A percentile compares a stretch with the other conserved stretches of the same genome.
Conservation (phyloP, 2,329 filamentous ascomycete species). For the Neofusicoccum ribis region DNA sequence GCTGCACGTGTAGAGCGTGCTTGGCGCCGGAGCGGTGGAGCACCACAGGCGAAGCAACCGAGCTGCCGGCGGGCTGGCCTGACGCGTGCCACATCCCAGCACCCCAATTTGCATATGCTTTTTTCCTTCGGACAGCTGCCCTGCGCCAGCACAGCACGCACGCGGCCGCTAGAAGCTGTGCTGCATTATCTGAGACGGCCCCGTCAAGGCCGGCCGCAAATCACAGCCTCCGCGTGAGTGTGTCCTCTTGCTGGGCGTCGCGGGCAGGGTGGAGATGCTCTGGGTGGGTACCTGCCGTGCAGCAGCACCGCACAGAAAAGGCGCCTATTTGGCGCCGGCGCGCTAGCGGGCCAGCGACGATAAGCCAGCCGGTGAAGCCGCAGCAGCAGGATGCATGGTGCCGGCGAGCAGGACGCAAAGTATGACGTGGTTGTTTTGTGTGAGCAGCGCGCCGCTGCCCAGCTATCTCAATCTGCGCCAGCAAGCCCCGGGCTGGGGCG, state of each 20-base stretch:
- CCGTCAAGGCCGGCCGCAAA: background rate
- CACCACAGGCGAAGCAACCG: background rate
- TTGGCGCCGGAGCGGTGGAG: background rate
- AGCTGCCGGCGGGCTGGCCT: background rate
- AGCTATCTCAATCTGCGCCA: background rate
- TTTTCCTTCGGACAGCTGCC: background rate
- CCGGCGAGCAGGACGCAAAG: background rate
- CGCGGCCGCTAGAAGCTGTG: background rate
- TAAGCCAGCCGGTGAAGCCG: constrained; percentile 3
- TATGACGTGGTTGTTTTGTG: constrained; percentile 9
- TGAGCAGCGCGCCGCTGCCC: background rate
- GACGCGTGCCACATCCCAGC: background rate
- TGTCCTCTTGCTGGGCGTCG: background rate
- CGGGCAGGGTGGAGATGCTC: background rate
- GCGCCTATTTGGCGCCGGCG: background rate
- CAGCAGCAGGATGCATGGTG: constrained; percentile 3
- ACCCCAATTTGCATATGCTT: constrained; percentile 5
- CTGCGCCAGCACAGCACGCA: background rate
- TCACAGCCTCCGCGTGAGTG: background rate
- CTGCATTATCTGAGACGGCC: background rate
- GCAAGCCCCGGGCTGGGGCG: too few species aligned
- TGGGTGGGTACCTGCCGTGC: background rate
- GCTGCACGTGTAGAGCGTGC: background rate
- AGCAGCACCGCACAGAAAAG: background rate
- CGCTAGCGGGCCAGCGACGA: background rate